These are phyloP conservation scores for Verruconis gallopava DNA, from an alignment of 2,329 filamentous ascomycete species.

Conservation along the genomic window DNA sequence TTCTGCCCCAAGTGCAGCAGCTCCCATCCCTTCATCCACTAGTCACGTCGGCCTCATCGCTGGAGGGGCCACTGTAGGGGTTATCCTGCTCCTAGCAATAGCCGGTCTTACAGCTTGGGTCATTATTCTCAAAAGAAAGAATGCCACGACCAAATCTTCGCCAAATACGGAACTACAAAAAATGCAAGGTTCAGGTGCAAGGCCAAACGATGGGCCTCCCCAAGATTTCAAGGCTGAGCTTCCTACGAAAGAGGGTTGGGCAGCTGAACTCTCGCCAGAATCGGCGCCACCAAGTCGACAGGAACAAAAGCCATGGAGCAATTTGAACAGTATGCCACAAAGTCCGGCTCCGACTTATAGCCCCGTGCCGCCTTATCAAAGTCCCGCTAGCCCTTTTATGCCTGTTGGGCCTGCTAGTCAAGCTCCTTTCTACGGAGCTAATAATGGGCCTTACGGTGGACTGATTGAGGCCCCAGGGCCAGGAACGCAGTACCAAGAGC, in stretches of 20 bases:
- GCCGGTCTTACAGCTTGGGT: not conserved
- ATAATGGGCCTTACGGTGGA: not conserved
- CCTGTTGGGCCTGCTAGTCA: not conserved
- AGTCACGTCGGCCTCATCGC: constrained; percentile 1
- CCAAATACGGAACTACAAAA: constrained; percentile 2
- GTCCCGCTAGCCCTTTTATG: not conserved
- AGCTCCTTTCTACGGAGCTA: not conserved
- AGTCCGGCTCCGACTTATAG: not conserved
- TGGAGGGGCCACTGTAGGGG: not conserved
- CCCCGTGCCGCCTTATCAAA: not conserved
- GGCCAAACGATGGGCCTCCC: not conserved
- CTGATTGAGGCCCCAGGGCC: not conserved
- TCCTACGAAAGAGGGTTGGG: constrained; percentile 1
- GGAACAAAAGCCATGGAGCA: constrained; percentile 1
- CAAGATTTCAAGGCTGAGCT: constrained; percentile 1
- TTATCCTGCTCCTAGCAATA: not conserved
- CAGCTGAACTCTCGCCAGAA: not conserved
- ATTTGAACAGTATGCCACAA: not conserved
- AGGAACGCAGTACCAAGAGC: not conserved
- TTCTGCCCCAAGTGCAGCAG: not conserved
- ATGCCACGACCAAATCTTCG: not conserved
- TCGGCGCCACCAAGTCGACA: not conserved
- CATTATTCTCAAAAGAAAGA: not conserved
- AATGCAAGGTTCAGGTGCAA: not conserved
- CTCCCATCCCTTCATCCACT: not conserved